phyloP scores from a whole-genome alignment of 768 basidiomycete species.

The Cyathus striatus region DNA sequence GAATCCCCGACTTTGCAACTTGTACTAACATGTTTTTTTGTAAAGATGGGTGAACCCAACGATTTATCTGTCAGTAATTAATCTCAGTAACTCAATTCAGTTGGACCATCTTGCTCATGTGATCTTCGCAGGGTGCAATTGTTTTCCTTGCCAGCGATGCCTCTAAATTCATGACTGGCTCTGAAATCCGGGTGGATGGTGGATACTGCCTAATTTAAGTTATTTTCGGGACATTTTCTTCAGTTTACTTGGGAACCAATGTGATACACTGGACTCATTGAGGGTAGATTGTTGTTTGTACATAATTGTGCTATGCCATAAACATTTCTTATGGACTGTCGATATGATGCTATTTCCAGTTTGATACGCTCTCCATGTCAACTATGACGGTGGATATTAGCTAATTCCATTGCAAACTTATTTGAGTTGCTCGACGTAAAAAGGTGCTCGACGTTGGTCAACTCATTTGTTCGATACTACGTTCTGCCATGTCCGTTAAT shows the following conservation, averaged over 20 bases:
- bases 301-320: background rate
- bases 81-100: background rate
- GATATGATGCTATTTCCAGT: background rate
- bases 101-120: background rate
- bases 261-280: background rate
- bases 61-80: conserved; percentile 68
- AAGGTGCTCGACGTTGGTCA: no score
- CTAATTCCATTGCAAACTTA: no score
- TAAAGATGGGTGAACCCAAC: conserved; percentile 86
- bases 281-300: background rate
- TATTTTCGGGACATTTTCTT: no score
- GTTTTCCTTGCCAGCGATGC: conserved; percentile 91
- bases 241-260: background rate
- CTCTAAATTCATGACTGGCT: conserved; percentile 84
- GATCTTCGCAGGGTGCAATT: conserved; percentile 61
- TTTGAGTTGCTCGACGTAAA: no score
- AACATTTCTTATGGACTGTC: background rate
- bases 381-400: no score
- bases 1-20: background rate
- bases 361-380: background rate
- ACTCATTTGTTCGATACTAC: no score
- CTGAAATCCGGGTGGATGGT: conserved; percentile 83
- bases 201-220: conserved; percentile 74
- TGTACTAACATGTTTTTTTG: conserved; percentile 4
- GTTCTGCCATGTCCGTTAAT: no score